These are phyloP conservation scores for Cicer yamashitae DNA, from an alignment of 306 rosid genomes.

Conservation along the genomic window DNA sequence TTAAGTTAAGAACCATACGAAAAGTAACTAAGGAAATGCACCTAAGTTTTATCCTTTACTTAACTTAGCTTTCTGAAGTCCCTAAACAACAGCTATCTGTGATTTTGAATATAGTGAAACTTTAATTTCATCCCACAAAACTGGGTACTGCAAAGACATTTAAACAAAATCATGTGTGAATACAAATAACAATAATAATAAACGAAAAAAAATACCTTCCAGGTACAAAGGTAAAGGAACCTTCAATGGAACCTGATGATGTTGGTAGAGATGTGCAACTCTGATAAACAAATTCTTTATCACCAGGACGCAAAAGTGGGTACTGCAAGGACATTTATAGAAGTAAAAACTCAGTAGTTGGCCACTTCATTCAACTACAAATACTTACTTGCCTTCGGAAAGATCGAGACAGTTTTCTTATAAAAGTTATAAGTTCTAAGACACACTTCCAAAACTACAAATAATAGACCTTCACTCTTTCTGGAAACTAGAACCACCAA, in stretches of 20 bases:
- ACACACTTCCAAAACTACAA: slow-evolving; percentile 3
- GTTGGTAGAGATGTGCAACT: slow-evolving; percentile 64
- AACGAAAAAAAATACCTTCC: slow-evolving; percentile 70
- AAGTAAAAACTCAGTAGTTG: not conserved
- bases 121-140: slow-evolving; percentile 12
- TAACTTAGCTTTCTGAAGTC: slow-evolving; percentile 6
- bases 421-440: slow-evolving; percentile 12
- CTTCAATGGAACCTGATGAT: slow-evolving; percentile 79
- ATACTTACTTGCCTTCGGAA: slow-evolving; percentile 8
- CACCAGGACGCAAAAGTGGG: slow-evolving; percentile 76
- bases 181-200: not conserved
- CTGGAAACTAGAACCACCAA: slow-evolving; percentile 28
- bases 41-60: not conserved
- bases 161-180: slow-evolving; percentile 3
- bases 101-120: not conserved
- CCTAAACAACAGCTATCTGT: slow-evolving; percentile 14
- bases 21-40: too few species aligned
- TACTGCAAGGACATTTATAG: slow-evolving; percentile 59
- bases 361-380: slow-evolving; percentile 1
- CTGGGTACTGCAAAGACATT: too few species aligned
- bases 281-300: slow-evolving; percentile 77
- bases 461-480: slow-evolving; percentile 5
- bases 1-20: too few species aligned
- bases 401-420: slow-evolving; percentile 16
- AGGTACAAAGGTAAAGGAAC: slow-evolving; percentile 89